Percentiles rank a stretch among this genome's conserved stretches.
These are phyloP conservation scores for Nitzschia putrida DNA, from an alignment of 108 stramenopile genomes.

Conservation along the genomic window DNA sequence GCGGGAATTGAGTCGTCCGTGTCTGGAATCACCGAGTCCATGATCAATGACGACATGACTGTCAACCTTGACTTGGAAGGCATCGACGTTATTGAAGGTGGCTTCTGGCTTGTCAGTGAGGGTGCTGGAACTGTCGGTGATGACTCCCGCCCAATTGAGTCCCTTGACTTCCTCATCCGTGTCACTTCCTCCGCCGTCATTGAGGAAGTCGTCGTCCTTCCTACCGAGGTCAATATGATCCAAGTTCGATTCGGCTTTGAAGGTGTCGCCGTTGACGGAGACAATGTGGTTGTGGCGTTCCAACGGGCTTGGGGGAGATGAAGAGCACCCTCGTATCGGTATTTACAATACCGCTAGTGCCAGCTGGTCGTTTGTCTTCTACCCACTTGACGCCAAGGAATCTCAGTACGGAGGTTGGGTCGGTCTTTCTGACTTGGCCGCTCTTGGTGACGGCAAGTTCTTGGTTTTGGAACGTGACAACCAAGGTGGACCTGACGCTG, in stretches of 20 bases:
- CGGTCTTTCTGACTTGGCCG: constrained; percentile 65
- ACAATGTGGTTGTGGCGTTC: constrained; percentile 57
- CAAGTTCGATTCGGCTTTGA: constrained; percentile 66
- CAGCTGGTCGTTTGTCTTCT: constrained; percentile 55
- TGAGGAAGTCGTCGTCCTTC: constrained; percentile 48
- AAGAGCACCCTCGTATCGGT: constrained; percentile 51
- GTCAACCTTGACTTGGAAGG: constrained; percentile 80
- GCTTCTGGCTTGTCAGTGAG: constrained; percentile 69
- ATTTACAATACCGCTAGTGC: constrained; percentile 43
- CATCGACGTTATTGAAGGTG: constrained; percentile 45
- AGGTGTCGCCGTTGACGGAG: constrained; percentile 59
- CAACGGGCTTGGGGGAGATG: constrained; percentile 54
- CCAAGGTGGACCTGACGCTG: constrained; percentile 67
- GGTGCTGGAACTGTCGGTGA: constrained; percentile 62
- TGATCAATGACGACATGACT: constrained; percentile 55
- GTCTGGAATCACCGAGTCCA: constrained; percentile 9
- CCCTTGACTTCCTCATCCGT: constrained; percentile 53
- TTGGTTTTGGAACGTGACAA: constrained; percentile 77
- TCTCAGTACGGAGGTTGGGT: constrained; percentile 78
- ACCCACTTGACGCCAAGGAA: constrained; percentile 54
- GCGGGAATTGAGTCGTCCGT: not conserved
- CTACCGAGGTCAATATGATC: constrained; percentile 41
- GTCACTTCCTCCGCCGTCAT: constrained; percentile 43
- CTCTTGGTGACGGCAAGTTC: constrained; percentile 48
- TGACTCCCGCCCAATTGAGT: constrained; percentile 37